phyloP scores from a whole-genome alignment of 1,284 basidiomycete species.

The Boletus albobrunnescens region DNA sequence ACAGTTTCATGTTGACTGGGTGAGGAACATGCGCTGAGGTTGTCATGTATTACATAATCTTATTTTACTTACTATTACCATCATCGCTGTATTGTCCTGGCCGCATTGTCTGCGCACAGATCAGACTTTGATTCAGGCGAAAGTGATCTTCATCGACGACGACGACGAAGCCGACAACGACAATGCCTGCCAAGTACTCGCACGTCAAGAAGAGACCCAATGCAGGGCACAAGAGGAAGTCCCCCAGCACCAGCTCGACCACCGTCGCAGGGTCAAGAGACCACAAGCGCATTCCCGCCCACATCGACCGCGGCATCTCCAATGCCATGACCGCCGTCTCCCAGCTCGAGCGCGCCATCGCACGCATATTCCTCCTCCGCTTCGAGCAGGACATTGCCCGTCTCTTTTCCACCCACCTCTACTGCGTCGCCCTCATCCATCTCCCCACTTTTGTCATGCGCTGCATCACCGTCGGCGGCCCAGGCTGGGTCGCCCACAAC shows the following conservation, averaged over 20 bases:
- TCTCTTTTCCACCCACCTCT: conserved; percentile 63
- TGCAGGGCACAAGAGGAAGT: conserved; percentile 41
- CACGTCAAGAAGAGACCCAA: conserved; percentile 62
- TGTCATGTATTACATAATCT: conserved; percentile 23
- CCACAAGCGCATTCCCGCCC: conserved; percentile 40
- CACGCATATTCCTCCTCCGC: conserved; percentile 56
- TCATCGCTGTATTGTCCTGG: too few relatives aligned
- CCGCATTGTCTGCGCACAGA: conserved; percentile 19
- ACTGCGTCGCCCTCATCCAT: conserved; percentile 56
- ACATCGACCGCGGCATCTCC: conserved; percentile 49
- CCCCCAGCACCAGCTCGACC: conserved; percentile 22
- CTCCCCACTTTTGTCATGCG: conserved; percentile 64
- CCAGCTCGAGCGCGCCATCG: conserved; percentile 59
- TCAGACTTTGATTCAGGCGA: background rate
- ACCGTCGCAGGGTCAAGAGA: conserved; percentile 15
- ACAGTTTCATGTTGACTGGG: conserved; percentile 30
- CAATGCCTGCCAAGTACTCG: conserved; percentile 66
- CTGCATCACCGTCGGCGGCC: conserved; percentile 54
- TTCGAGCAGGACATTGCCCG: conserved; percentile 69
- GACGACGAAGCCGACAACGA: conserved; percentile 1
- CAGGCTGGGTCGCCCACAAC: conserved; percentile 63
- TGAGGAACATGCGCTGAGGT: conserved; percentile 14
- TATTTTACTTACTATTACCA: too few relatives aligned
- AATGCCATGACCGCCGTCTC: conserved; percentile 54
- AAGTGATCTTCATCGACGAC: background rate